A percentile compares a stretch with the other conserved stretches of the same genome.
Conservation (phyloP, 176 grass and related monocot genomes). For the Phragmites australis region DNA sequence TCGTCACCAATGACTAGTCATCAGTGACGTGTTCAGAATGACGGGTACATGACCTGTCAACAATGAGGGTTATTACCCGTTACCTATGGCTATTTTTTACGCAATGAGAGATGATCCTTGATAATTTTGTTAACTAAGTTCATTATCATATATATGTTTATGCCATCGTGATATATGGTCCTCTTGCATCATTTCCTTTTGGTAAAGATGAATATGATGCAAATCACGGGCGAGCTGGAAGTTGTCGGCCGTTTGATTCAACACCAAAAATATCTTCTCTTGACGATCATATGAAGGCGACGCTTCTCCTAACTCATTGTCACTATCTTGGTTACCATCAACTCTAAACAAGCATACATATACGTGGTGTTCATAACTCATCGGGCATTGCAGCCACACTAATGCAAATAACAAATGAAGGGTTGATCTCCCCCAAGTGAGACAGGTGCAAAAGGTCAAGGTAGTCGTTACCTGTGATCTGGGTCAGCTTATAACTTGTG, state of each 20-base stretch:
- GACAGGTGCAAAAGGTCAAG: background rate
- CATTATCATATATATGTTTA: no score
- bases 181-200: background rate
- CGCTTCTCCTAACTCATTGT: background rate
- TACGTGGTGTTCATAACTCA: background rate
- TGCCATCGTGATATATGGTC: background rate
- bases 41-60: no score
- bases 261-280: background rate
- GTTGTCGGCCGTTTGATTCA: constrained; percentile 32
- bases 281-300: background rate
- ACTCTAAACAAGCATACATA: background rate
- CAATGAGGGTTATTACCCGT: no score
- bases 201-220: background rate
- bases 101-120: no score
- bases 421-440: background rate
- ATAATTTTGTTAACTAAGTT: no score
- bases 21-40: no score
- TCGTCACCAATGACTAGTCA: no score
- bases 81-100: no score
- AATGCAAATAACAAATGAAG: background rate
- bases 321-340: background rate
- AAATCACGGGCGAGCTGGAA: background rate
- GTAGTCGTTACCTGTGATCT: background rate
- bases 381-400: background rate
- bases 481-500: constrained; percentile 5